Percentiles rank a stretch among this genome's conserved stretches.
Evolutionary conservation across 2,329 filamentous ascomycete genomes (phyloP).

Genomic region (Xylaria sp.): DNA sequence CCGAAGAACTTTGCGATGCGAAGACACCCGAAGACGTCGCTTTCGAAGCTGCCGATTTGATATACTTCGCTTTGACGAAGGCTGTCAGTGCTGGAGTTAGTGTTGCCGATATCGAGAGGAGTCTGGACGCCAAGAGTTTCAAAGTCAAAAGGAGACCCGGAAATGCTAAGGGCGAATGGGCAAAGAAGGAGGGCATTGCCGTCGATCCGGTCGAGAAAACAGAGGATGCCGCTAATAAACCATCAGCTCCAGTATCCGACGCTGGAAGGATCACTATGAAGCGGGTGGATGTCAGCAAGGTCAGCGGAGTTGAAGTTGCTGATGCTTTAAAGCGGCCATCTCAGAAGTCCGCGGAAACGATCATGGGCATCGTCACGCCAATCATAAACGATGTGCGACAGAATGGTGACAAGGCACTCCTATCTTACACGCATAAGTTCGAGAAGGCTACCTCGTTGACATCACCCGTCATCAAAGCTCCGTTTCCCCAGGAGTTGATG

Average conservation of each 20-base stretch:
- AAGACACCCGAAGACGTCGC: slow-evolving; percentile 84
- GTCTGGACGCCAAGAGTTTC: slow-evolving; percentile 91
- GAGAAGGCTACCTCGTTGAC: slow-evolving; percentile 93
- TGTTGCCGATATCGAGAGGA: slow-evolving; percentile 89
- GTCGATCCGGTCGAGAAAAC: slow-evolving; percentile 49
- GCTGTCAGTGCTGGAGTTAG: slow-evolving; percentile 86
- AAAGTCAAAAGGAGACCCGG: slow-evolving; percentile 95
- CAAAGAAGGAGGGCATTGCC: slow-evolving; percentile 79
- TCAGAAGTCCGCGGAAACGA: slow-evolving; percentile 93
- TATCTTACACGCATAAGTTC: slow-evolving; percentile 97
- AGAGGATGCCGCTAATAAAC: slow-evolving; percentile 52
- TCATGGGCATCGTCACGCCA: slow-evolving; percentile 88
- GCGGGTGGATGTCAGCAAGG: slow-evolving; percentile 75
- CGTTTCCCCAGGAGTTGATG: slow-evolving; percentile 89
- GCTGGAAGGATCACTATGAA: slow-evolving; percentile 80
- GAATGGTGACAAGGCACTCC: slow-evolving; percentile 86
- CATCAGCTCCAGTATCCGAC: slow-evolving; percentile 53
- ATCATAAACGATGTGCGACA: slow-evolving; percentile 90
- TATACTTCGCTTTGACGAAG: slow-evolving; percentile 95
- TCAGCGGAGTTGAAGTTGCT: slow-evolving; percentile 72
- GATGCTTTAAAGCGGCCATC: slow-evolving; percentile 87
- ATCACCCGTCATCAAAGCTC: slow-evolving; percentile 88
- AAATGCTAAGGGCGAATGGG: slow-evolving; percentile 94
- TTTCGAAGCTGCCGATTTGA: slow-evolving; percentile 92
- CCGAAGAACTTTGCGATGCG: slow-evolving; percentile 92